Conservation (phyloP, 495 filamentous ascomycete genomes). For the Talaromyces nanjingensis region DNA sequence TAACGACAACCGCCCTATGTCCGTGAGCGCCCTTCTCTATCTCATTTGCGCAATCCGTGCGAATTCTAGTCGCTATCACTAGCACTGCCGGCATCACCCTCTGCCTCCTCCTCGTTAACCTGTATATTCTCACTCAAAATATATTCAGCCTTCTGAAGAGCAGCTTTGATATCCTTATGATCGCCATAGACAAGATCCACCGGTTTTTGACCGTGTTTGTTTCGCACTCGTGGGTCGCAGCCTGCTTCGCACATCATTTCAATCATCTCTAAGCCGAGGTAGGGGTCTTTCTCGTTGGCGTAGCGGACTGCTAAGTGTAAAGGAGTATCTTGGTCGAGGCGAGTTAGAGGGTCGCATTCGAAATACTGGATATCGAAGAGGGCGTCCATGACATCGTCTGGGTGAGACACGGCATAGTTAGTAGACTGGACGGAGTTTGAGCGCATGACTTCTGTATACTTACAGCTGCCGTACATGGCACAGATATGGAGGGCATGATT, state of each 20-base stretch:
- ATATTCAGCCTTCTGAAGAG: slow-evolving; percentile 75
- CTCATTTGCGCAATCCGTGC: neutral
- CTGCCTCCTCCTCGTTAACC: slow-evolving; percentile 22
- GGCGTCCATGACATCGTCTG: slow-evolving; percentile 83
- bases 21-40: neutral
- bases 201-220: slow-evolving; percentile 41
- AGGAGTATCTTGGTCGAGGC: slow-evolving; percentile 79
- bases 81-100: slow-evolving; percentile 26
- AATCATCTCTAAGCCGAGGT: slow-evolving; percentile 62
- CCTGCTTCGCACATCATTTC: slow-evolving; percentile 93
- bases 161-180: slow-evolving; percentile 57
- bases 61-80: slow-evolving; percentile 35
- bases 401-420: neutral
- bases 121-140: slow-evolving; percentile 40
- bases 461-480: slow-evolving; percentile 79
- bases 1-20: neutral
- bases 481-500: slow-evolving; percentile 87
- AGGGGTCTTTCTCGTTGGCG: slow-evolving; percentile 62
- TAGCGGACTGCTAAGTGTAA: slow-evolving; percentile 83
- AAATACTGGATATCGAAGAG: slow-evolving; percentile 92
- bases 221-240: slow-evolving; percentile 56
- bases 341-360: slow-evolving; percentile 85
- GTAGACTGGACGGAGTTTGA: neutral
- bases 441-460: slow-evolving; percentile 19
- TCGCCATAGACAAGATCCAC: slow-evolving; percentile 43